These are phyloP conservation scores for Dendrobium chrysotoxum DNA, from an alignment of 106 monocot genomes.

Conservation along the genomic window DNA sequence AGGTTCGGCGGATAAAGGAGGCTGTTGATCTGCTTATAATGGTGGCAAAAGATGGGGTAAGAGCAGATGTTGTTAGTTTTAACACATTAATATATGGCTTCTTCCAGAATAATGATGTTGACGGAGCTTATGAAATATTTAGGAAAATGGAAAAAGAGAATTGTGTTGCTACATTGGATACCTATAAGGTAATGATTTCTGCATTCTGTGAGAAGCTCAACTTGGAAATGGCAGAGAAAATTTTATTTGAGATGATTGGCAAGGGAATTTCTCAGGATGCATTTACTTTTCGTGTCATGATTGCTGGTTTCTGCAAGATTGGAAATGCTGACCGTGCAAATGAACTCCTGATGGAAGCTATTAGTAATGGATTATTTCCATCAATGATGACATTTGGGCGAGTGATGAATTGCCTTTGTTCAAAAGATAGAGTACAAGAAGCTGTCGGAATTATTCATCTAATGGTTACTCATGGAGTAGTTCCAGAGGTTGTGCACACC, in stretches of 20 bases:
- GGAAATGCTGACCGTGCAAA: slow-evolving; percentile 54
- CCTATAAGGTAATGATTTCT: slow-evolving; percentile 75
- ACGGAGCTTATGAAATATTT: slow-evolving; percentile 55
- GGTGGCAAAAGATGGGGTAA: slow-evolving; percentile 57
- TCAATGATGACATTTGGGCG: slow-evolving; percentile 68
- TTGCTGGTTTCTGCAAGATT: slow-evolving; percentile 59
- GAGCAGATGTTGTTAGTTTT: slow-evolving; percentile 67
- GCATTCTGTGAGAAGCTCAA: slow-evolving; percentile 54
- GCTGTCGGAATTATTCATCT: slow-evolving; percentile 58
- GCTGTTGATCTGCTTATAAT: slow-evolving; percentile 50
- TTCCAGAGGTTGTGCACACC: slow-evolving; percentile 65
- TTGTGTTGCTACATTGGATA: slow-evolving; percentile 36
- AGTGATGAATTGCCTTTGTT: slow-evolving; percentile 56
- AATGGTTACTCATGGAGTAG: slow-evolving; percentile 60
- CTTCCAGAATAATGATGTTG: slow-evolving; percentile 61
- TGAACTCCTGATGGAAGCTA: slow-evolving; percentile 40
- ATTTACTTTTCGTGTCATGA: slow-evolving; percentile 61
- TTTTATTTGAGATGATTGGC: slow-evolving; percentile 60
- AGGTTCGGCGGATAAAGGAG: slow-evolving; percentile 38
- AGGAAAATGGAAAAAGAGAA: slow-evolving; percentile 40
- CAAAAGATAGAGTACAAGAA: slow-evolving; percentile 28
- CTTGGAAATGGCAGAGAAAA: slow-evolving; percentile 49
- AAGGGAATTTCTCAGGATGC: slow-evolving; percentile 46
- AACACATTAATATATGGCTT: slow-evolving; percentile 82
- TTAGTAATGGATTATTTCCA: slow-evolving; percentile 46